Evolutionary conservation across 2,329 filamentous ascomycete species (phyloP).

Genomic region (Ophiostoma ulmi): DNA sequence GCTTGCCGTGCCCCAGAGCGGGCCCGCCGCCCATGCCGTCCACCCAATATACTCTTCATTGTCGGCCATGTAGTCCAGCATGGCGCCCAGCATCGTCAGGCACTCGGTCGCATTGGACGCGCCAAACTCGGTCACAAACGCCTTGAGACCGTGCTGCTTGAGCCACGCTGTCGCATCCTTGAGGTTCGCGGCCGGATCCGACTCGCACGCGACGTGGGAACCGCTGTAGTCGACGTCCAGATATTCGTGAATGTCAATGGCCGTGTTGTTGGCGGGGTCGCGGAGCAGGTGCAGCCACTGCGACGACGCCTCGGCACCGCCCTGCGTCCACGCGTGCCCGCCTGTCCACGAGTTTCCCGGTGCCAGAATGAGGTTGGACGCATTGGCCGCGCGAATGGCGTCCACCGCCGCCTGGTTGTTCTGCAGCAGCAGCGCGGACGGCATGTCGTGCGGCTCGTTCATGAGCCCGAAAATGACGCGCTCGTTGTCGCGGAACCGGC

Average conservation of each 20-base stretch:
- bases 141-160: neutral
- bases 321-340: neutral
- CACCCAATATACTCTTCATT: constrained; percentile 47
- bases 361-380: neutral
- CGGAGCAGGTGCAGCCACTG: neutral
- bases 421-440: constrained; percentile 40
- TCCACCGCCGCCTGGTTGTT: constrained; percentile 46
- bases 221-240: constrained; percentile 9
- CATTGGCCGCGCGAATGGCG: constrained; percentile 35
- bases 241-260: constrained; percentile 1
- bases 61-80: constrained; percentile 37
- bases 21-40: constrained; percentile 47
- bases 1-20: constrained; percentile 43
- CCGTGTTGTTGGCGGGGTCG: neutral
- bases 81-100: neutral
- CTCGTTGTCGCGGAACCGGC: constrained; percentile 42
- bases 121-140: neutral
- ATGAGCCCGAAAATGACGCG: constrained; percentile 49
- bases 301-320: neutral
- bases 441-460: constrained; percentile 50
- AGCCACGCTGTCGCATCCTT: neutral
- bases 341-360: neutral
- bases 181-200: neutral
- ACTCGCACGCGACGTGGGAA: neutral
- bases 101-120: neutral